A percentile compares a stretch with the other conserved stretches of the same genome.
Conservation (phyloP, 164 flowering plant species). For the Berberis vulgaris region DNA sequence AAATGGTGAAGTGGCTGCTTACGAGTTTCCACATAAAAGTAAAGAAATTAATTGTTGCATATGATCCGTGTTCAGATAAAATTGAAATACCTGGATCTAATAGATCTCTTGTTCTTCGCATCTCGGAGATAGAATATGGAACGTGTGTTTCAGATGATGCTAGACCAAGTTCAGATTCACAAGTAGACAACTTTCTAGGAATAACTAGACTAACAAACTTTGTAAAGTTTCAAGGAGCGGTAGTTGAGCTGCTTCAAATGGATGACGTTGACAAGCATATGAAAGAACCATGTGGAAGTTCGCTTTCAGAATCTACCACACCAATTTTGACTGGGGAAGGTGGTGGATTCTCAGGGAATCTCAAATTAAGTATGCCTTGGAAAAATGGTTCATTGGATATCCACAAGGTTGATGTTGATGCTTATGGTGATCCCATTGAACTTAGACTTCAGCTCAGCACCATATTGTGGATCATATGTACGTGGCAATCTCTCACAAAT, state of each 20-base stretch:
- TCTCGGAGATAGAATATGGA: constrained; percentile 68
- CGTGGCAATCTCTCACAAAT: constrained; percentile 38
- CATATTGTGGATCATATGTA: constrained; percentile 46
- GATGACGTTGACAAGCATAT: constrained; percentile 31
- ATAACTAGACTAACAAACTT: constrained; percentile 55
- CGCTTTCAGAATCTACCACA: constrained; percentile 24
- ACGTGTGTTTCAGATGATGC: constrained; percentile 57
- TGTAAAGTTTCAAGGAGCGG: constrained; percentile 67
- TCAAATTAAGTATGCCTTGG: constrained; percentile 85
- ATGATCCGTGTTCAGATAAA: constrained; percentile 47
- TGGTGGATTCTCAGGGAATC: constrained; percentile 78
- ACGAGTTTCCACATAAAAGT: constrained; percentile 76
- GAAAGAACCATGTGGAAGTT: constrained; percentile 15
- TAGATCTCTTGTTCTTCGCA: constrained; percentile 51
- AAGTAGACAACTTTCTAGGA: constrained; percentile 51
- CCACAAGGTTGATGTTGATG: constrained; percentile 64
- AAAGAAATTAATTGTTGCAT: constrained; percentile 67
- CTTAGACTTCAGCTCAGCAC: constrained; percentile 60
- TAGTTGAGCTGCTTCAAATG: constrained; percentile 62
- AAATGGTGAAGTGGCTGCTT: constrained; percentile 80
- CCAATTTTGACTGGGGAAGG: constrained; percentile 55
- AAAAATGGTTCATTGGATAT: constrained; percentile 82
- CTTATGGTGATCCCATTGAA: constrained; percentile 56
- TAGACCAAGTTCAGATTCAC: constrained; percentile 17
- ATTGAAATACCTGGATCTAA: constrained; percentile 22